Evolutionary conservation across 1,139 yeast genomes (phyloP).

Genomic region (Suhomyces anneliseae): DNA sequence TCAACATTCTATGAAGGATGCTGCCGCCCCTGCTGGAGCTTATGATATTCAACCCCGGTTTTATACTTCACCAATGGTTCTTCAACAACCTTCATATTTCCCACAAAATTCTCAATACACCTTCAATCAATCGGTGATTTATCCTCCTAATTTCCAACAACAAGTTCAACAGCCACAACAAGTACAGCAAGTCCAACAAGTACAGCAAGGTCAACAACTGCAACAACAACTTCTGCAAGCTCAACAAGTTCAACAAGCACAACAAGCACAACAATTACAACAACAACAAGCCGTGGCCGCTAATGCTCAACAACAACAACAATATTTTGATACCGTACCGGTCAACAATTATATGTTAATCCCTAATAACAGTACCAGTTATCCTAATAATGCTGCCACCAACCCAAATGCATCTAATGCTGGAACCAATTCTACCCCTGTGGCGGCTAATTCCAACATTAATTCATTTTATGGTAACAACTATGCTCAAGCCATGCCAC

Average conservation of each 20-base stretch:
- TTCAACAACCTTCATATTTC: conserved; percentile 22
- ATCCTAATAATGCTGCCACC: conserved; percentile 4
- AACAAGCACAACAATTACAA: conserved; percentile 12
- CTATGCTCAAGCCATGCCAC: conserved; percentile 5
- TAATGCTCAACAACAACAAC: conserved; percentile 5
- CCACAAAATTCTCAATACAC: conserved; percentile 21
- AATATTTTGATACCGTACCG: conserved; percentile 18
- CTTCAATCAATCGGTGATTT: conserved; percentile 18
- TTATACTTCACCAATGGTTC: conserved; percentile 22
- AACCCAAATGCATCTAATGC: conserved; percentile 1
- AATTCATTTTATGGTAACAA: conserved; percentile 9
- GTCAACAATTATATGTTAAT: conserved; percentile 21
- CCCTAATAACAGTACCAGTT: conserved; percentile 12
- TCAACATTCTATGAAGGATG: conserved; percentile 9
- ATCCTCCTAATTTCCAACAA: conserved; percentile 17
- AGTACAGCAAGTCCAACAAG: conserved; percentile 9
- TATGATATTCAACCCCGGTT: conserved; percentile 20
- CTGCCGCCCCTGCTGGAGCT: conserved; percentile 2
- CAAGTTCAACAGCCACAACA: conserved; percentile 11
- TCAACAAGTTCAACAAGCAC: conserved; percentile 5
- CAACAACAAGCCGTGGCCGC: conserved; percentile 2
- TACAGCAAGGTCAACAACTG: conserved; percentile 8
- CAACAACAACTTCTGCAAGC: conserved; percentile 4
- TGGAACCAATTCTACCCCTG: conserved; percentile 6
- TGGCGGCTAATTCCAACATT: conserved; percentile 7